Base-by-base conservation (phyloP, 805 yeast genomes). In the Hanseniaspora clermontiae region DNA sequence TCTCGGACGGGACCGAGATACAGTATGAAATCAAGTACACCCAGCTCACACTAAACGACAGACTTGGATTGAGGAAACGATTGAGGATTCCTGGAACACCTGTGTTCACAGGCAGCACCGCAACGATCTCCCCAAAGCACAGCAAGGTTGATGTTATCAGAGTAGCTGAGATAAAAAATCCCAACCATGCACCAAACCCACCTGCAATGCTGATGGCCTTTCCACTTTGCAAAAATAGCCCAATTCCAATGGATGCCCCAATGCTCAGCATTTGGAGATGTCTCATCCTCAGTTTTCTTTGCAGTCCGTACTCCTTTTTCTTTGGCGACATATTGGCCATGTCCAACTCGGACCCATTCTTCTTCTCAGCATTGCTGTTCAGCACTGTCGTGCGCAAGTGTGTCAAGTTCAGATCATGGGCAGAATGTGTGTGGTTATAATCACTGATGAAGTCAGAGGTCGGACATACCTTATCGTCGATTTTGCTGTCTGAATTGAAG, bases 201-300 rank as follows among this genome's bases (percentile, higher is more conserved):
- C 95, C 95, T 2, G 86, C 84, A 17, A 81, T 80, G 19, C 81
- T 74, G 53, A 85, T 75, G 0, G 88, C 85, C 62, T 84, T 82
- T 3, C 93, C 90, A 7, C 84, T 78, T 45, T 82, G 79, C 27
- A 85, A 69, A 57, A 83, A 75, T 19, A 85, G 67, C 0, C 95
- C 93, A 15, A 85, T 91, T 1, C 93, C 93, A 5, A 85, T 66
- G 0, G 90, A 83, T 1, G 89, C 91, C 2, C 89, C 88, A 34
- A 86, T 71, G 0, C 90, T 85, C 49, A 85, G 81, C 81, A 84
- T 83, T 64, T 84, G 89, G 19, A 85, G 68, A 66, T 85, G 91
- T 24, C 88, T 69, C 32, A 81, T 79, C 55, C 76, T 76, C 46
- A 85, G 70, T 59, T 79, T 80, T 57, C 90, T 70, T 59, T 81